phyloP scores from a whole-genome alignment of 352 stramenopile species.

The Globisporangium parvum region DNA sequence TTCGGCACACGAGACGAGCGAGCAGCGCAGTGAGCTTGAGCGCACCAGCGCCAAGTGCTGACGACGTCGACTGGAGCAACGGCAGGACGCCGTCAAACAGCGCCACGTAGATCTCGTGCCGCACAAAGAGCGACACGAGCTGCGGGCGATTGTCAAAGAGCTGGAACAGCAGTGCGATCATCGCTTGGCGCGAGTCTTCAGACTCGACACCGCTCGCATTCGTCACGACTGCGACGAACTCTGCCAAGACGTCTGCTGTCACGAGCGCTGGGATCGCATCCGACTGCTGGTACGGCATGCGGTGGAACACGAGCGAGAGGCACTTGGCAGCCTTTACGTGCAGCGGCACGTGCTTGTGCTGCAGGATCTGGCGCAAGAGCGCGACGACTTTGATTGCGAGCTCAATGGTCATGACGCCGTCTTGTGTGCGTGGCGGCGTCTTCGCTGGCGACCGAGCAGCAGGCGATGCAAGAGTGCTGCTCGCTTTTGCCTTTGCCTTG shows the following conservation, averaged over 20 bases:
- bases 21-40: slow-evolving; percentile 58
- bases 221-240: slow-evolving; percentile 48
- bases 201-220: slow-evolving; percentile 47
- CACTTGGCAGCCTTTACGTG: slow-evolving; percentile 70
- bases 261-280: slow-evolving; percentile 37
- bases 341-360: slow-evolving; percentile 49
- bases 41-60: slow-evolving; percentile 24
- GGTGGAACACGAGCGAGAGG: slow-evolving; percentile 53
- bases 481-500: slow-evolving; percentile 3
- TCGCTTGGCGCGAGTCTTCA: slow-evolving; percentile 60
- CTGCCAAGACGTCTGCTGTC: slow-evolving; percentile 35
- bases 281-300: slow-evolving; percentile 23
- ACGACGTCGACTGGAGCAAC: slow-evolving; percentile 38
- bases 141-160: slow-evolving; percentile 54
- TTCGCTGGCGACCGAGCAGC: slow-evolving; percentile 9
- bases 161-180: slow-evolving; percentile 55
- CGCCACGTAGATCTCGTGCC: slow-evolving; percentile 46
- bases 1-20: slow-evolving; percentile 44
- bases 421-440: not conserved
- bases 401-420: slow-evolving; percentile 28
- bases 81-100: slow-evolving; percentile 48
- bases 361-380: slow-evolving; percentile 39
- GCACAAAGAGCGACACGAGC: slow-evolving; percentile 52
- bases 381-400: slow-evolving; percentile 36
- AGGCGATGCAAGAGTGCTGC: slow-evolving; percentile 1